A percentile compares a stretch with the other conserved stretches of the same genome.
Evolutionary conservation across 2,329 filamentous ascomycete genomes (phyloP).

Genomic region (Ascochyta viciae-villosae): DNA sequence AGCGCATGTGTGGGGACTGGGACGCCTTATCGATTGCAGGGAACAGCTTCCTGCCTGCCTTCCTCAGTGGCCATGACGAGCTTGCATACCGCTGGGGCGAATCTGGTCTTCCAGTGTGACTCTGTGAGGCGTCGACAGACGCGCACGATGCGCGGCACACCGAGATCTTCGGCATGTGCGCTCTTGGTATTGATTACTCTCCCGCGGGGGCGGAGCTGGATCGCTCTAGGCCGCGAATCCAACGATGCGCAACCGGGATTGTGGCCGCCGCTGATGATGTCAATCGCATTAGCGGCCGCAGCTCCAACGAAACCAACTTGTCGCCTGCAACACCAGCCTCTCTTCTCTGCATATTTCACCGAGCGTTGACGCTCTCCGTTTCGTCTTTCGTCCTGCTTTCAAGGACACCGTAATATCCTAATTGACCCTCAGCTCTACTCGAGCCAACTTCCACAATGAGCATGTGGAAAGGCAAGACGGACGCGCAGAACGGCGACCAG

Average conservation of each 20-base stretch:
- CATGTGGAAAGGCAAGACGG: slow-evolving; percentile 63
- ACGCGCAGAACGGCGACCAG: slow-evolving; percentile 50
- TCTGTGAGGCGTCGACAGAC: neutral
- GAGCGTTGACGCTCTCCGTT: slow-evolving; percentile 8
- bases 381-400: neutral
- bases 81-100: neutral
- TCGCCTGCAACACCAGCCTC: slow-evolving; percentile 16
- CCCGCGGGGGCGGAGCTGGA: slow-evolving; percentile 1
- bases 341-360: slow-evolving; percentile 3
- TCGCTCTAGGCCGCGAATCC: slow-evolving; percentile 16
- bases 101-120: neutral
- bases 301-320: slow-evolving; percentile 19
- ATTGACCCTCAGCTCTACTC: slow-evolving; percentile 20
- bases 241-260: slow-evolving; percentile 17
- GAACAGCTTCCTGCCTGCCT: slow-evolving; percentile 15
- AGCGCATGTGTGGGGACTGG: slow-evolving; percentile 6
- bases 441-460: slow-evolving; percentile 43
- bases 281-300: slow-evolving; percentile 8
- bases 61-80: slow-evolving; percentile 6
- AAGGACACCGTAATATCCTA: slow-evolving; percentile 2
- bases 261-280: slow-evolving; percentile 17
- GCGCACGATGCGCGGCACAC: neutral
- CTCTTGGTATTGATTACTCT: neutral
- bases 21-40: slow-evolving; percentile 19
- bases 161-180: neutral